Percentiles rank a stretch among this genome's conserved stretches.
Conservation (phyloP, 164 flowering plant species). For the Nymphaea colorata region DNA sequence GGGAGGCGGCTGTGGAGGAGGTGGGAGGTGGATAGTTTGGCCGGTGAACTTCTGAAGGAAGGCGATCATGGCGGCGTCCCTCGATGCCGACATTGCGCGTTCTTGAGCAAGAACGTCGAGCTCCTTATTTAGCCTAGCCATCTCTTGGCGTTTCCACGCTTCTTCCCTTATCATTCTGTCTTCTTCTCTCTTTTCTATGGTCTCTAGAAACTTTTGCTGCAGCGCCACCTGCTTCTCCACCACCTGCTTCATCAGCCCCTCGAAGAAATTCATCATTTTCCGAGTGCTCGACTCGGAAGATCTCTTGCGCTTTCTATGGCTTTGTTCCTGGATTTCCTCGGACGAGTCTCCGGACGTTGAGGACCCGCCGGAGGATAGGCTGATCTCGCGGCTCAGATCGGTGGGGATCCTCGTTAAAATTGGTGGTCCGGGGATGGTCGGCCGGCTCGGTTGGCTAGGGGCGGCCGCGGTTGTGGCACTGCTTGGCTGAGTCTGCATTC, state of each 20-base stretch:
- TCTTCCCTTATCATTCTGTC: conserved; percentile 64
- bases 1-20: conserved; percentile 4
- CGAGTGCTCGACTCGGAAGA: conserved; percentile 10
- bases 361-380: conserved; percentile 38
- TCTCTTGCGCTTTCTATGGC: conserved; percentile 27
- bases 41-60: conserved; percentile 60
- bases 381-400: conserved; percentile 20
- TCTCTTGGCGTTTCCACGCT: conserved; percentile 67
- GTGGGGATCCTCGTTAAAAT: neutral
- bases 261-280: conserved; percentile 47
- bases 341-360: conserved; percentile 17
- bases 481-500: conserved; percentile 4
- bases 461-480: neutral
- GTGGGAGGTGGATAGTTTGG: conserved; percentile 26
- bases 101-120: conserved; percentile 61
- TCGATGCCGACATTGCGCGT: conserved; percentile 47
- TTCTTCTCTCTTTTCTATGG: conserved; percentile 63
- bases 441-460: conserved; percentile 1
- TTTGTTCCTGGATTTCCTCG: conserved; percentile 5
- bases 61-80: conserved; percentile 53
- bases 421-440: conserved; percentile 1
- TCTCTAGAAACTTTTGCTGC: conserved; percentile 54
- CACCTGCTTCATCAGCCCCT: conserved; percentile 55
- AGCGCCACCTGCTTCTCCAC: conserved; percentile 63
- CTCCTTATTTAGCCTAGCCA: conserved; percentile 38